These are phyloP conservation scores for Penicillium freii DNA, from an alignment of 2,329 filamentous ascomycete species.

Conservation along the genomic window DNA sequence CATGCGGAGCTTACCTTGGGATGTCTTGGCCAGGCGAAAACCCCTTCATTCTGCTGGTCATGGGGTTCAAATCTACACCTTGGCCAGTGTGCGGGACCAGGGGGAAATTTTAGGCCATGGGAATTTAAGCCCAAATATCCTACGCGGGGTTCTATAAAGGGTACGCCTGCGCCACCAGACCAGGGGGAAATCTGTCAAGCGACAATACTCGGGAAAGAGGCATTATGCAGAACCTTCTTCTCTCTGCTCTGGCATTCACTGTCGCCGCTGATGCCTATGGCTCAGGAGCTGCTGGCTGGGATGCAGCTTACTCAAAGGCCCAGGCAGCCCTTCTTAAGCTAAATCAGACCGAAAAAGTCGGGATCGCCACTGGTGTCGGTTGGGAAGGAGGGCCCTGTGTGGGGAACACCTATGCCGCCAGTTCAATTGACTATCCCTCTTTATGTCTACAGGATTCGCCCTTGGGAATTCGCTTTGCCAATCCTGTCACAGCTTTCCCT, in stretches of 20 bases:
- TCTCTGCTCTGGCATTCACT: constrained; percentile 6
- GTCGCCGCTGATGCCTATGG: constrained; percentile 5
- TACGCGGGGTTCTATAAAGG: neutral
- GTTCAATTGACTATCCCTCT: constrained; percentile 32
- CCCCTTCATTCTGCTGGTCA: neutral
- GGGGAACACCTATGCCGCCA: constrained; percentile 31
- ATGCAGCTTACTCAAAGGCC: constrained; percentile 15
- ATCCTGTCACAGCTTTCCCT: constrained; percentile 45
- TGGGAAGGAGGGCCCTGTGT: constrained; percentile 34
- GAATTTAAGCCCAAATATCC: neutral
- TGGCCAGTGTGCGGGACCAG: neutral
- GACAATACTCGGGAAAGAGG: no score
- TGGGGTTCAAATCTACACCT: neutral
- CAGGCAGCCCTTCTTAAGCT: constrained; percentile 13
- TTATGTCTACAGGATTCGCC: constrained; percentile 35
- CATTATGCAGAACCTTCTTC: constrained; percentile 5
- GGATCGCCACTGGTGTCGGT: constrained; percentile 30
- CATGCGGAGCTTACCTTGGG: neutral
- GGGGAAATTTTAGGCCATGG: neutral
- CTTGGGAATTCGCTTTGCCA: constrained; percentile 42
- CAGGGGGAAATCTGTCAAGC: neutral
- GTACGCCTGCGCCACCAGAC: neutral
- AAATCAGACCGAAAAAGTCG: constrained; percentile 27
- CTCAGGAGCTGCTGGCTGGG: constrained; percentile 9
- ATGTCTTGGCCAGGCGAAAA: neutral